Evolutionary conservation across 345 rosid species (phyloP), one percentile per base, ranked within the genome.

Genomic region (Turnera subulata): DNA sequence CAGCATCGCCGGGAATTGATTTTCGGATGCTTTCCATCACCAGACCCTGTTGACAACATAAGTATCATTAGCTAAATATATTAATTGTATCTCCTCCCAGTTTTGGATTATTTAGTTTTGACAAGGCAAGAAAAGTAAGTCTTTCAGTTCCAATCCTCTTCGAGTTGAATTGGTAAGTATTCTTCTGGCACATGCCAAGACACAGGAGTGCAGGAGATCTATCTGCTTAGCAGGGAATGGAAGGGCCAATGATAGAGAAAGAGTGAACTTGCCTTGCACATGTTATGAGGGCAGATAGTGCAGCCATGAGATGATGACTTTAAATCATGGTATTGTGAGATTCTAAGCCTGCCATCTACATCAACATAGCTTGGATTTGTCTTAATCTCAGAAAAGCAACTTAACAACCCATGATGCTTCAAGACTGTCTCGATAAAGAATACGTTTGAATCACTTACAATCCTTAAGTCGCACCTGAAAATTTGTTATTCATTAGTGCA

Each of bases 251-350:
- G n/a, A n/a, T n/a, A n/a, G n/a, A n/a, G n/a, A n/a, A n/a, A n/a
- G n/a, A 35, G 20, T 25, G 14, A 18, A 46, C 19, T 39, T 57
- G 58, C 78, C 74, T 73, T 73, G 67, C 74, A 68, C 73, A 68
- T 68, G 50, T 68, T 73, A 39, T 67, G 58, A 24, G 68, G 73
- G 59, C 74, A 68, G 57, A 69, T 61, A 5, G 45, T 44, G 65
- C 74, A 64, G 21, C 55, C 51, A 56, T 63, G 59, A 46, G 68
- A 29, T 46, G 63, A 26, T 38, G 62, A 54, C 4, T 42, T 44
- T 11, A 54, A 35, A 60, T 68, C 63, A 50, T 67, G 66, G 59
- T 58, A 67, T 0, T 65, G 69, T 2, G 39, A 68, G 39, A 73
- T 64, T 46, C 52, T 46, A 44, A 68, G 59, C 52, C 64, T 29